A percentile compares a stretch with the other conserved stretches of the same genome.
Evolutionary conservation across 2,329 filamentous ascomycete species (phyloP).

Genomic region (Botrytis porri): DNA sequence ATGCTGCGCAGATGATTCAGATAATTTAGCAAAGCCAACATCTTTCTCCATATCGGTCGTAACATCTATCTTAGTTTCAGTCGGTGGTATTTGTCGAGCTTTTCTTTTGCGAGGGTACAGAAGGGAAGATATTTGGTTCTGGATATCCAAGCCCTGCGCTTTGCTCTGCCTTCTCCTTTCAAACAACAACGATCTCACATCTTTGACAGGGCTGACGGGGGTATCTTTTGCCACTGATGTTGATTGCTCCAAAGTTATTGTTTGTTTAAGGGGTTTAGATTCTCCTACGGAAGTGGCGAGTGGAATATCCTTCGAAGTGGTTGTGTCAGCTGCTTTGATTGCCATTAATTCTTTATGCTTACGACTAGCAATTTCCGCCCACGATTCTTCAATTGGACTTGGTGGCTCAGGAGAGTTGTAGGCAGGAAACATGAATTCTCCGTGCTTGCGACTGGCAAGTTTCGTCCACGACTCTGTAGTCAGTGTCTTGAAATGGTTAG

Average conservation of each 20-base stretch:
- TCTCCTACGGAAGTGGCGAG: no score
- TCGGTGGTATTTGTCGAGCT: not conserved
- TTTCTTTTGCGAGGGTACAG: not conserved
- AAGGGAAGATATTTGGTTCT: conserved; percentile 9
- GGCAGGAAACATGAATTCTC: not conserved
- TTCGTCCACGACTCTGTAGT: not conserved
- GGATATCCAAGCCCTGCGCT: not conserved
- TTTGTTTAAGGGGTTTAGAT: not conserved
- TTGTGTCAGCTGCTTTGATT: not conserved
- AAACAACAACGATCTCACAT: not conserved
- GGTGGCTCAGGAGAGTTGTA: not conserved
- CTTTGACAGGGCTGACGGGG: no score
- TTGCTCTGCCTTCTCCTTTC: not conserved
- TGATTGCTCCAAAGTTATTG: not conserved
- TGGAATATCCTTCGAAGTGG: not conserved
- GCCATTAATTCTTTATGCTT: not conserved
- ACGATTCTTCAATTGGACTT: not conserved
- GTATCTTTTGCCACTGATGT: no score
- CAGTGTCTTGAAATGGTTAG: conserved; percentile 2
- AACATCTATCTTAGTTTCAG: not conserved
- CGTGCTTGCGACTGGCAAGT: not conserved
- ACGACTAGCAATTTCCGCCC: conserved; percentile 8
- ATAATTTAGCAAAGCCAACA: not conserved
- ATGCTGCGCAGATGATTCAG: not conserved
- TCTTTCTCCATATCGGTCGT: not conserved